Conservation (phyloP, 768 basidiomycete species). For the Naematelia aurantialba region DNA sequence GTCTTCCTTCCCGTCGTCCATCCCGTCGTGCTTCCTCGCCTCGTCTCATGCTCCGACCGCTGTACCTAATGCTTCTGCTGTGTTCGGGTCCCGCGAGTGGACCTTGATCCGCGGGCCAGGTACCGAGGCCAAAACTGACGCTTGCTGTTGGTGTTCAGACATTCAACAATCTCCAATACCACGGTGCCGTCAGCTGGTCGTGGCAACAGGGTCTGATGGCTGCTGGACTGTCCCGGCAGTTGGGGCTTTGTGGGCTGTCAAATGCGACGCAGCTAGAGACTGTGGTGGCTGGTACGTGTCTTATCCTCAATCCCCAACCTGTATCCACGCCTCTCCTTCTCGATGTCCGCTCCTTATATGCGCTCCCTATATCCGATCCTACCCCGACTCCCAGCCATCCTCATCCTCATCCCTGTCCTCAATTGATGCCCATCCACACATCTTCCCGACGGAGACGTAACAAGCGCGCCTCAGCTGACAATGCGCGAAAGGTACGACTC, state of each 20-base stretch:
- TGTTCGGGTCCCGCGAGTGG: background rate
- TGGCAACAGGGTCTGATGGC: constrained; percentile 57
- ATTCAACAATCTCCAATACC: constrained; percentile 20
- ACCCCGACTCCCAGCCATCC: too few species aligned
- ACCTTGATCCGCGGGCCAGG: background rate
- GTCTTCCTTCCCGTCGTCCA: background rate
- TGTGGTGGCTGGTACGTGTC: constrained; percentile 3
- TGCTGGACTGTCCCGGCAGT: constrained; percentile 52
- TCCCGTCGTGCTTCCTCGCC: background rate
- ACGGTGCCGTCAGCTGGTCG: constrained; percentile 43
- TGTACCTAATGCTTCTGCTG: too few species aligned
- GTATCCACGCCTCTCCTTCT: too few species aligned
- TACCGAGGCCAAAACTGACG: constrained; percentile 34
- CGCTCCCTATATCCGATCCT: too few species aligned
- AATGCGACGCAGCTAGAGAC: constrained; percentile 32
- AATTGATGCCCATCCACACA: too few species aligned
- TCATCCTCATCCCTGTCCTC: too few species aligned
- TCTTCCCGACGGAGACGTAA: too few species aligned
- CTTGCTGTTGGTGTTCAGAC: constrained; percentile 50
- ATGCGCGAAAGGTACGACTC: constrained; percentile 33
- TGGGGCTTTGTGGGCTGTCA: constrained; percentile 49
- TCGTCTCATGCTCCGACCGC: too few species aligned
- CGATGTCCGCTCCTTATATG: too few species aligned
- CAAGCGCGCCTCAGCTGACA: too few species aligned
- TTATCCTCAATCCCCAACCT: background rate